Conservation (phyloP, 495 filamentous ascomycete species). For the Talaromyces wortmannii region DNA sequence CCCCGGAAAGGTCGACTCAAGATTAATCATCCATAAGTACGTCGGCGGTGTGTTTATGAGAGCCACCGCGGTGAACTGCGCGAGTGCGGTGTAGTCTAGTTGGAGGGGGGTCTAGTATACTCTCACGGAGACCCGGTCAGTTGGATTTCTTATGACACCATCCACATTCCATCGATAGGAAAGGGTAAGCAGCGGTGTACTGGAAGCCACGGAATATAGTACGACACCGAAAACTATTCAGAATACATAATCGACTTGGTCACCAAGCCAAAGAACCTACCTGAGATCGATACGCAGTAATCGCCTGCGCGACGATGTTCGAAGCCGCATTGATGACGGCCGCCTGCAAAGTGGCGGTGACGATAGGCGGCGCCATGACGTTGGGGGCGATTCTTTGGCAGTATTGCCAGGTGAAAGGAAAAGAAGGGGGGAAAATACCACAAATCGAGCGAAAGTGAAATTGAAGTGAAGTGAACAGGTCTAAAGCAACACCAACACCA, state of each 20-base stretch:
- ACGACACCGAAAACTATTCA: too few species aligned
- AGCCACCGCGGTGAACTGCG: slow-evolving; percentile 69
- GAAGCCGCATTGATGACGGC: slow-evolving; percentile 60
- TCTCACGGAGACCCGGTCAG: slow-evolving; percentile 6
- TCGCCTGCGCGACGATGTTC: slow-evolving; percentile 68
- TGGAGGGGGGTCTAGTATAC: slow-evolving; percentile 18
- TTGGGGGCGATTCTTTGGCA: background rate
- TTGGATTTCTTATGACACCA: too few species aligned
- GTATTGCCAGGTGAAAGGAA: too few species aligned
- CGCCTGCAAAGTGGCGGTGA: slow-evolving; percentile 59
- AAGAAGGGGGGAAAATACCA: too few species aligned
- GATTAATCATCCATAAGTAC: slow-evolving; percentile 64
- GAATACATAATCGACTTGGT: background rate
- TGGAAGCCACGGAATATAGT: too few species aligned
- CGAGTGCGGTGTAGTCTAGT: slow-evolving; percentile 51
- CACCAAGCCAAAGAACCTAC: slow-evolving; percentile 28
- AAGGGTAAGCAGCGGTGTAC: too few species aligned
- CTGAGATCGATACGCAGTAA: slow-evolving; percentile 54
- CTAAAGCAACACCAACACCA: too few species aligned
- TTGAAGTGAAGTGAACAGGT: too few species aligned
- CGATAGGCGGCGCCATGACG: slow-evolving; percentile 42
- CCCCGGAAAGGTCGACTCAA: slow-evolving; percentile 45
- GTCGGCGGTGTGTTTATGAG: slow-evolving; percentile 67
- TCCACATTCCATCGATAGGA: too few species aligned
- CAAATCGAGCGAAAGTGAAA: too few species aligned